Base-by-base conservation (phyloP, 768 basidiomycete genomes). In the Mycena venus region DNA sequence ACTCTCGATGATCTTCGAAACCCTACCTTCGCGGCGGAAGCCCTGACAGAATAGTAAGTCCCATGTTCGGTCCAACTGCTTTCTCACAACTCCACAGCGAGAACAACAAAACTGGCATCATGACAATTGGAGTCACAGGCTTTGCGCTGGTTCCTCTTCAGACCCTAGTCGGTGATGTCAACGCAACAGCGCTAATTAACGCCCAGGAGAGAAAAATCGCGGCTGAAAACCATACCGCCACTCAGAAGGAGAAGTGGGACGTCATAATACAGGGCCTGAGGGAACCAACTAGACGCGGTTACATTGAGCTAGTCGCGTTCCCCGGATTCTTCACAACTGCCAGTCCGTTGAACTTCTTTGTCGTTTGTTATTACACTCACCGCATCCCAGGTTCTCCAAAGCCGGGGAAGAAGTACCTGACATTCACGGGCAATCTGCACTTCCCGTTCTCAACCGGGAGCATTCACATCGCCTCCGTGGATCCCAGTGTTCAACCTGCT, bases 381-480 rank as follows among this genome's bases (percentile, higher is more conserved):
- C 4, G 12, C 6, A 27, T 47, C 51, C 8, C 17, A 70, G 72
- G 62, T 38, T 36, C 40, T 4, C 79, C 74, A 1, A 56, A 75
- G 27, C 23, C 74, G 0, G 78, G 76, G 11, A 78, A 75, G 53
- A 74, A 65, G 31, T 84, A 85, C 64, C 40, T 82, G 60, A 79
- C 79, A 1, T 64, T 83, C 32, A 74, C 56, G 1, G 65, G 70
- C 25, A 67, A 75, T 8, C 71, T 78, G 1, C 77, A 75, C 49
- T 78, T 82, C 55, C 78, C 78, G 2, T 80, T 80, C 61, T 77
- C 77, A 9, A 73, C 78, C 12, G 82, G 82, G 12, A 75, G 75
- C 2, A 79, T 82, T 38, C 78, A 79, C 38, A 51, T 60, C n/a
- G 42, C 38, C 3, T 77, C 78, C 9, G 55, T 51, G 2, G 75